Evolutionary conservation across 805 yeast species (phyloP).

Genomic region (Debaryomyces tyrocola): DNA sequence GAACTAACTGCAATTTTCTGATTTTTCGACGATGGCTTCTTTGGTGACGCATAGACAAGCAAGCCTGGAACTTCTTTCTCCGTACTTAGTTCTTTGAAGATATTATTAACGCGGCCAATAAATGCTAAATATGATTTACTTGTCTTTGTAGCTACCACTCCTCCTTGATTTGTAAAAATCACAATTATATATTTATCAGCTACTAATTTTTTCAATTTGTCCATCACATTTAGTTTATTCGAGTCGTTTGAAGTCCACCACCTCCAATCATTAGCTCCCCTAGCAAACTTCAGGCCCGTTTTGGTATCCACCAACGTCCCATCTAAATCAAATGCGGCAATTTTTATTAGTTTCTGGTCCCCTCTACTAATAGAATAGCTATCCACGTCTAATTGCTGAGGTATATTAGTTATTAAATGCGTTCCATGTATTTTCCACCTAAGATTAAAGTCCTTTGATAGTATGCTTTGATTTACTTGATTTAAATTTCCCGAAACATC

Average conservation of each 20-base stretch:
- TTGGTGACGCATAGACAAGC: slow-evolving; percentile 65
- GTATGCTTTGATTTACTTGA: not conserved
- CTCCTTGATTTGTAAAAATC: slow-evolving; percentile 87
- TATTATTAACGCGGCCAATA: slow-evolving; percentile 36
- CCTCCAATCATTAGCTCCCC: slow-evolving; percentile 71
- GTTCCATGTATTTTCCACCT: slow-evolving; percentile 36
- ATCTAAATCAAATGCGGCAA: slow-evolving; percentile 86
- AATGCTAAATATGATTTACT: slow-evolving; percentile 42
- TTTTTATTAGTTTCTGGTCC: slow-evolving; percentile 19
- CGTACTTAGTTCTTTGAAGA: slow-evolving; percentile 30
- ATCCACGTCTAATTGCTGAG: slow-evolving; percentile 15
- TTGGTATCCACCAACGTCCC: slow-evolving; percentile 71
- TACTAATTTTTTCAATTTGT: slow-evolving; percentile 20
- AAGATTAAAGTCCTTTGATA: slow-evolving; percentile 1
- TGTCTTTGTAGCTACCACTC: slow-evolving; percentile 41
- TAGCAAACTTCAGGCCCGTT: slow-evolving; percentile 59
- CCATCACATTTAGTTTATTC: slow-evolving; percentile 16
- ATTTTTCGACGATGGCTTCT: slow-evolving; percentile 39
- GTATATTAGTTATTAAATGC: slow-evolving; percentile 44
- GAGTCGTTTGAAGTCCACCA: slow-evolving; percentile 28
- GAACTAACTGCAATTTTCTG: slow-evolving; percentile 18
- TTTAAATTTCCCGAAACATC: not conserved
- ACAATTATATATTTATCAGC: slow-evolving; percentile 46
- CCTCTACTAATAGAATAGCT: not conserved
- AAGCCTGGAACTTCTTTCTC: slow-evolving; percentile 21